phyloP scores from a whole-genome alignment of 345 rosid genomes.

The Euclidium syriacum region DNA sequence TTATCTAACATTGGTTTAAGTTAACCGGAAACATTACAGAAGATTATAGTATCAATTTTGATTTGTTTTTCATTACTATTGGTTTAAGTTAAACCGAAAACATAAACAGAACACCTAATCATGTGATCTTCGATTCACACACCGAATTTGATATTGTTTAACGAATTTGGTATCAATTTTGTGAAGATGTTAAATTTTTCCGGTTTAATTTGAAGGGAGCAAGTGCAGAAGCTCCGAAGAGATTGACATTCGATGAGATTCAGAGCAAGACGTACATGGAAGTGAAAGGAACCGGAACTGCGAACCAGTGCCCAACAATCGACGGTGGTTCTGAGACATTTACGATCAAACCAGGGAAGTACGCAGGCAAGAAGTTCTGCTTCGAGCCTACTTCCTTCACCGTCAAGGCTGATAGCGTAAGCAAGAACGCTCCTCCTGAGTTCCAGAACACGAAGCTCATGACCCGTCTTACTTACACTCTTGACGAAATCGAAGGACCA shows the following conservation, averaged over 20 bases:
- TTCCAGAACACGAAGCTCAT: conserved; percentile 96
- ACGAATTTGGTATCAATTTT: not conserved
- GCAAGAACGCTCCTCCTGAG: conserved; percentile 80
- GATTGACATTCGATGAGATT: conserved; percentile 85
- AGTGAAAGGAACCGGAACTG: conserved; percentile 94
- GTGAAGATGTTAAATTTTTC: not conserved
- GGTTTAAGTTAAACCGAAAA: too few species aligned
- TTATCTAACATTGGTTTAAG: too few species aligned
- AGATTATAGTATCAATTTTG: too few species aligned
- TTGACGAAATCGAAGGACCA: conserved; percentile 94
- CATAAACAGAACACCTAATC: too few species aligned
- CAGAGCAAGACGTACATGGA: conserved; percentile 95
- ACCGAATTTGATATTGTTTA: not conserved
- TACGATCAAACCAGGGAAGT: conserved; percentile 78
- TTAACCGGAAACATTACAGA: too few species aligned
- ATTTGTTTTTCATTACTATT: too few species aligned
- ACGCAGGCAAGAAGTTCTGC: conserved; percentile 79
- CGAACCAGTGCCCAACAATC: conserved; percentile 85
- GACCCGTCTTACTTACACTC: conserved; percentile 97
- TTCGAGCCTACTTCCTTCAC: conserved; percentile 97
- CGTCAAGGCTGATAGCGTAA: conserved; percentile 80
- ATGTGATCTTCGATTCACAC: not conserved
- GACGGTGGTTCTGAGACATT: conserved; percentile 75
- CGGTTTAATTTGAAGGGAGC: conserved; percentile 56
- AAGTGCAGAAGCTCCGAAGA: conserved; percentile 77